phyloP scores from a whole-genome alignment of 805 yeast genomes.

The Clavispora santaluciae region DNA sequence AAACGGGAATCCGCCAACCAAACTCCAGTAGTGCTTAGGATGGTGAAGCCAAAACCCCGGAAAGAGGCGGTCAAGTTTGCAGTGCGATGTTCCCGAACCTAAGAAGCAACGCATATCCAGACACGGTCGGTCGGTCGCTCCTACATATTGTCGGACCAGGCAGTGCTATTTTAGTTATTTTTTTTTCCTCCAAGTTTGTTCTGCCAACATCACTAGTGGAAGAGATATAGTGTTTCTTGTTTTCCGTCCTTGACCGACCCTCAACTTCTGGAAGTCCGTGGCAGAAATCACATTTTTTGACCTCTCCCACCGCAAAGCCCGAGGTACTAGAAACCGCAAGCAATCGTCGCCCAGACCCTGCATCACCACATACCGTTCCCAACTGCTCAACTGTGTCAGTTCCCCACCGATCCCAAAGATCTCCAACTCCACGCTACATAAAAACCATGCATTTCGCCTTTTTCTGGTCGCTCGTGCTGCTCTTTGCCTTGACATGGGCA shows the following conservation, averaged over 20 bases:
- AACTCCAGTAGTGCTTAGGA: no score
- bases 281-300: no score
- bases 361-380: not conserved
- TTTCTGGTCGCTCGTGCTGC: conserved; percentile 7
- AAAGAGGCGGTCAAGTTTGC: no score
- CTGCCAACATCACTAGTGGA: not conserved
- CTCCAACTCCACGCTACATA: not conserved
- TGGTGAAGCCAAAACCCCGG: no score
- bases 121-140: not conserved
- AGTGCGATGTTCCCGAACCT: no score
- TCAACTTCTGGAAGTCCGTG: no score
- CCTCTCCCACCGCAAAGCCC: not conserved
- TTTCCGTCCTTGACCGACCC: not conserved
- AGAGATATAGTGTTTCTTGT: not conserved
- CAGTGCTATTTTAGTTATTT: not conserved
- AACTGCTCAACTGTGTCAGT: not conserved
- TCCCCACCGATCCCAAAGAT: not conserved
- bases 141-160: not conserved
- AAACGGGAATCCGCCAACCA: no score
- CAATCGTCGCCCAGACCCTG: not conserved
- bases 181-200: not conserved
- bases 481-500: conserved; percentile 27
- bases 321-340: not conserved
- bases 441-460: conserved; percentile 1
- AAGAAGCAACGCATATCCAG: not conserved